A percentile compares a stretch with the other conserved stretches of the same genome.
Evolutionary conservation across 192 early-diverging fungal species (phyloP).

Genomic region (Gryganskiella cystojenkinii): DNA sequence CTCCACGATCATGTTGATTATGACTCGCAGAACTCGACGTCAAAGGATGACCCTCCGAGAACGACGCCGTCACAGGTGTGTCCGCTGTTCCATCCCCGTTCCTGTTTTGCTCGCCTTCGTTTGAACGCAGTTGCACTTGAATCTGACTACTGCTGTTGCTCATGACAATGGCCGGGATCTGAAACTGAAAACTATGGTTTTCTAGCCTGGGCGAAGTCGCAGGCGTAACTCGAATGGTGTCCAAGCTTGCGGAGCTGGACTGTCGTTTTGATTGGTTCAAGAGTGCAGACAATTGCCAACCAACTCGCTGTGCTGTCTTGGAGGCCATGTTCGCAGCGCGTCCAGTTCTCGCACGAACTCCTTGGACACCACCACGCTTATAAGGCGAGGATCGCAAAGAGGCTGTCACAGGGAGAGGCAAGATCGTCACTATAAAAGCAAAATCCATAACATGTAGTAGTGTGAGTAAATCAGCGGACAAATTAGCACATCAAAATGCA

Average conservation of each 20-base stretch:
- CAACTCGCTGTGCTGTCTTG: slow-evolving; percentile 10
- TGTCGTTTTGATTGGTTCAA: slow-evolving; percentile 8
- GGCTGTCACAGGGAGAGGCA: slow-evolving; percentile 13
- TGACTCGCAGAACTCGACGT: not conserved
- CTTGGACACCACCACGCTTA: slow-evolving; percentile 6
- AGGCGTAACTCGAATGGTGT: slow-evolving; percentile 26
- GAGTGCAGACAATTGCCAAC: slow-evolving; percentile 17
- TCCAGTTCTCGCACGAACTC: slow-evolving; percentile 10
- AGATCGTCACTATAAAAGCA: slow-evolving; percentile 19
- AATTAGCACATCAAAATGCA: not conserved
- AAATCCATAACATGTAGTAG: not conserved
- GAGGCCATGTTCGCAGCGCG: slow-evolving; percentile 9
- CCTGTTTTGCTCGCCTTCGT: not conserved
- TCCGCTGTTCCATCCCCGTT: not conserved
- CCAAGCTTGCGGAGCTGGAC: slow-evolving; percentile 24
- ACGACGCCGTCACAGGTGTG: too few relatives aligned
- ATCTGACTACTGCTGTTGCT: not conserved
- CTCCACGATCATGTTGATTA: not conserved
- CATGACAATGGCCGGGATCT: slow-evolving; percentile 27
- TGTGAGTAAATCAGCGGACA: not conserved
- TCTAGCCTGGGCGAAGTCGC: not conserved
- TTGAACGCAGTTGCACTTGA: not conserved
- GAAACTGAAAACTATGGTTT: slow-evolving; percentile 1
- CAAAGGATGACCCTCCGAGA: not conserved
- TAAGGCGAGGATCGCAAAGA: slow-evolving; percentile 21